Conservation (phyloP, 2,329 filamentous ascomycete species). For the Volutella citrinella region DNA sequence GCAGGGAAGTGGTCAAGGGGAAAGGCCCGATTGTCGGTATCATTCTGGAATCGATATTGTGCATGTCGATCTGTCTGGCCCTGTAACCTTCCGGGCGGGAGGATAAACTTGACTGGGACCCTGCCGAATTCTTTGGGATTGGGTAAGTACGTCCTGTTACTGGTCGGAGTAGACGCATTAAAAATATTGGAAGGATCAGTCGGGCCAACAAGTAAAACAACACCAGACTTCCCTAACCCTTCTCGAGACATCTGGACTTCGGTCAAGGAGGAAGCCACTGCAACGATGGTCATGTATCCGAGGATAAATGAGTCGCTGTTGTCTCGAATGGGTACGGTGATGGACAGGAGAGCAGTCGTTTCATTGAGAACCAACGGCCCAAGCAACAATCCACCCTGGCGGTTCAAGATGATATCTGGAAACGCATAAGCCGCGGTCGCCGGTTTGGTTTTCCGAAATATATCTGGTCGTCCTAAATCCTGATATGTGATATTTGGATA, state of each 20-base stretch:
- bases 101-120: slow-evolving; percentile 54
- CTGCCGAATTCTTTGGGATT: slow-evolving; percentile 36
- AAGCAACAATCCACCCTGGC: slow-evolving; percentile 62
- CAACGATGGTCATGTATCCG: slow-evolving; percentile 79
- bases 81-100: slow-evolving; percentile 48
- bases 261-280: slow-evolving; percentile 64
- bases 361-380: slow-evolving; percentile 73
- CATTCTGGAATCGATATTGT: slow-evolving; percentile 28
- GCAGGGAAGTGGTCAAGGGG: slow-evolving; percentile 60
- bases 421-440: slow-evolving; percentile 48
- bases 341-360: slow-evolving; percentile 71
- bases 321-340: slow-evolving; percentile 76
- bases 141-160: slow-evolving; percentile 44
- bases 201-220: slow-evolving; percentile 70
- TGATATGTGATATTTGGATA: slow-evolving; percentile 77
- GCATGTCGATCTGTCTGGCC: slow-evolving; percentile 47
- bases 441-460: slow-evolving; percentile 37
- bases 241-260: slow-evolving; percentile 61
- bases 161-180: slow-evolving; percentile 39
- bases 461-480: slow-evolving; percentile 40
- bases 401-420: slow-evolving; percentile 46
- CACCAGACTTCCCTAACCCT: slow-evolving; percentile 67
- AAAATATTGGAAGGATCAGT: slow-evolving; percentile 64
- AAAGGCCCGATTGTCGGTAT: slow-evolving; percentile 51
- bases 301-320: slow-evolving; percentile 60